Percentiles rank a stretch among this genome's conserved stretches.
Conservation (phyloP, 78 protist genomes). For the Pigoraptor vietnamica region DNA sequence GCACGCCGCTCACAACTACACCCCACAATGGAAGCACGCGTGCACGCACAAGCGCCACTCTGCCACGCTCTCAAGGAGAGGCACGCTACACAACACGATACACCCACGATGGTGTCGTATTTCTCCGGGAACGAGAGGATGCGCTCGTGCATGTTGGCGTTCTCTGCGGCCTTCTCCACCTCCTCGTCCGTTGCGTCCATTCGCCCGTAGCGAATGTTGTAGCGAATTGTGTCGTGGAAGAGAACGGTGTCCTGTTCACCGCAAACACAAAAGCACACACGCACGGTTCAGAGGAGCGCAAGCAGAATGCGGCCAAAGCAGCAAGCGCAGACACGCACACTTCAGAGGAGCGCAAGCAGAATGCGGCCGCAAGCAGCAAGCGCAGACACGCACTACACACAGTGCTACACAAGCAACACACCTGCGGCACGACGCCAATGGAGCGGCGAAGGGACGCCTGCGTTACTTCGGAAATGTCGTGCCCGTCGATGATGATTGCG, state of each 20-base stretch:
- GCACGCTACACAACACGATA: no score
- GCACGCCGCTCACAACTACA: no score
- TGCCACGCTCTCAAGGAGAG: neutral
- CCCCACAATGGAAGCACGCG: neutral
- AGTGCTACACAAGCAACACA: neutral
- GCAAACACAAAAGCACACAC: neutral
- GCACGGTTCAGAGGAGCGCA: neutral
- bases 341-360: neutral
- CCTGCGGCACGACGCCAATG: conserved; percentile 62
- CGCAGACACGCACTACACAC: neutral
- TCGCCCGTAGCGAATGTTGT: conserved; percentile 32
- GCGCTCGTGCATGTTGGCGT: conserved; percentile 70
- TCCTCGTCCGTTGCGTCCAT: conserved; percentile 15
- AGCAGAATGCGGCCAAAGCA: neutral
- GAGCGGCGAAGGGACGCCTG: conserved; percentile 24
- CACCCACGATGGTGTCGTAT: conserved; percentile 66
- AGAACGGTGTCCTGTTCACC: conserved; percentile 54
- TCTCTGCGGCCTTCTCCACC: conserved; percentile 36
- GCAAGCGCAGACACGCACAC: neutral
- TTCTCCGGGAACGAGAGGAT: conserved; percentile 60
- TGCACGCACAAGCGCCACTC: neutral
- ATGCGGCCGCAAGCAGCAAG: neutral
- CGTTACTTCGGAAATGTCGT: conserved; percentile 22
- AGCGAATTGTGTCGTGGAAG: conserved; percentile 46
- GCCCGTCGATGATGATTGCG: conserved; percentile 49